Evolutionary conservation across 768 basidiomycete genomes (phyloP), one percentile per base, ranked within the genome.

Genomic region (Phylloporus rhodoxanthus): DNA sequence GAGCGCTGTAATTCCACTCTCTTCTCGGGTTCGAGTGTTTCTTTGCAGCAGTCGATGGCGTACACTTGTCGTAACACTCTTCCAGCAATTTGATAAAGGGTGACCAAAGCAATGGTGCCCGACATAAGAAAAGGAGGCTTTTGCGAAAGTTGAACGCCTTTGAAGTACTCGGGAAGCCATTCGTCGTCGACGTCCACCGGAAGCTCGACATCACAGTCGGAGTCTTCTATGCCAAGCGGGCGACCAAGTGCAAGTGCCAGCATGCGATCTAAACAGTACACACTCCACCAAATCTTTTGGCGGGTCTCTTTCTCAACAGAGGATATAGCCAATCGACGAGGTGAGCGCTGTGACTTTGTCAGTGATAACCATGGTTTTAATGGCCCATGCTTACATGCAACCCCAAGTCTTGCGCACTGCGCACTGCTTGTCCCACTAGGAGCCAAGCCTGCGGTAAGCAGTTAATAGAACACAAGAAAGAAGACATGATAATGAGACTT

Each of bases 371-470:
- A 28, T 32, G 19, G 38, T 29, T 45, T 44, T 45, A 19, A 50
- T 20, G 29, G 30, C n/a, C 15, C 21, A 51, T 43, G 65, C 89
- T 75, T 70, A 93, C 91, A 71, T 94, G 92, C 58, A 95, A 77
- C 39, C 92, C 92, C 36, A 94, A 75, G 70, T 95, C 92, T 67
- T 94, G 92, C 3, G 87, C 91, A 51, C 82, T 82, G 51, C 92
- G 82, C 41, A 95, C 81, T 20, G 89, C 92, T 66, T 94, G 92
- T 37, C 92, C 92, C 47, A 92, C 80, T 50, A 93, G 76, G 54
- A 94, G 80, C 92, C 92, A 95, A 26, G 91, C 90, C 69, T 93
- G 92, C 3, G 92, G 92, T 45, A 95, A 79, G 63, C 91, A 92
- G 62, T 95, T 95, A 58, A 94, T 78, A 47, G 91, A 91, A 63